Evolutionary conservation across 2,329 filamentous ascomycete species (phyloP), one percentile per base, ranked within the genome.

Genomic region (Xylaria sp.): DNA sequence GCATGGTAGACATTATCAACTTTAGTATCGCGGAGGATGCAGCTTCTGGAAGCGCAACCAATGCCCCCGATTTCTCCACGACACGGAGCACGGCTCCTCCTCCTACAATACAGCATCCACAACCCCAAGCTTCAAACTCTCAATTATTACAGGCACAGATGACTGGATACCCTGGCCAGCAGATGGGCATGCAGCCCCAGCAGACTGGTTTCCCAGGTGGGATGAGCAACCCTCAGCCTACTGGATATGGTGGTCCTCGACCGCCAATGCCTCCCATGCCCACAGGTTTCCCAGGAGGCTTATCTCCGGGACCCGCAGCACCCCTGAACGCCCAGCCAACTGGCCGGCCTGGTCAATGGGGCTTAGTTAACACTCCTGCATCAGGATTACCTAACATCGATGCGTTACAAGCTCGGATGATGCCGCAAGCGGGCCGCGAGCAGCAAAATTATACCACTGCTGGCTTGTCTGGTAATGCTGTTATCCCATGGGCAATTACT

Each of bases 1-100:
- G 96, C 81, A 98, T 99, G 94, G 96, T 99, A 48, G 96, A 99
- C 78, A 99, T 99, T 65, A 99, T 99, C 78, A 97, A 94, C 68
- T 99, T 99, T 79, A 93, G 91, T 74, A 88, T 97, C 28, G 89
- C 89, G 0, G 96, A 99, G 72, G 91, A 95, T 33, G 83, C 83
- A 46, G 83, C 82, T 48, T 80, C 86, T n/a, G 82, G 83, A 33
- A 75, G 81, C 3, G 84, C 84, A 63, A 88, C 84, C 68, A 94
- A 93, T 79, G 88, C 88, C 17, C 90, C 93, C 0, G 91, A 89
- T 74, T 93, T 95, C 77, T 88, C 87, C 77, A 88, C 87, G 58
- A 83, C 85, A 69, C 82, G 83, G 66, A 85, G 80, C 70, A 83
- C 83, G 10, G 80, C 84, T 7, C 82, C 85, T 0, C 82, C 84